Percentiles rank a stretch among this genome's conserved stretches.
Conservation (phyloP, 116 monocot species). For the Trichopus zeylanicus region DNA sequence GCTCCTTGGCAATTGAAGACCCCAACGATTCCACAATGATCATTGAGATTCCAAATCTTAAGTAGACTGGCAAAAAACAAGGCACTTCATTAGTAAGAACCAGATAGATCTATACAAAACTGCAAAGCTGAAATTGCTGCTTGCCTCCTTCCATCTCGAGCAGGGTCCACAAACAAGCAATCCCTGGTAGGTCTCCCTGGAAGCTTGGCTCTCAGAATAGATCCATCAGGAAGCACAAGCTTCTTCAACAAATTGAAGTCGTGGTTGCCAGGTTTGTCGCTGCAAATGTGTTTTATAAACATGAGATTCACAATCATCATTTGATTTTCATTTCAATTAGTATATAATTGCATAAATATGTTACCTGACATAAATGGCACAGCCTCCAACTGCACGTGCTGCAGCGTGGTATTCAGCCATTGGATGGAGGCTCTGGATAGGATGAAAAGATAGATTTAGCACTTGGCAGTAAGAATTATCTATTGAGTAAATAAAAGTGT, state of each 20-base stretch:
- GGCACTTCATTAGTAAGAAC: background rate
- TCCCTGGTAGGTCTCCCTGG: constrained; percentile 70
- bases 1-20: constrained; percentile 80
- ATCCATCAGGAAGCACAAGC: constrained; percentile 72
- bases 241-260: constrained; percentile 61
- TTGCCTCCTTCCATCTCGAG: constrained; percentile 57
- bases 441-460: background rate
- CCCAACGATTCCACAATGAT: constrained; percentile 49
- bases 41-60: constrained; percentile 77
- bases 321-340: background rate
- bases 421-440: constrained; percentile 49
- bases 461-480: background rate
- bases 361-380: constrained; percentile 78
- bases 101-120: background rate
- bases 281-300: constrained; percentile 12
- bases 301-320: background rate
- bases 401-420: constrained; percentile 78
- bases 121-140: background rate
- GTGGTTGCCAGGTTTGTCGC: constrained; percentile 63
- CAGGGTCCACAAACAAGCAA: constrained; percentile 66
- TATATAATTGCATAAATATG: background rate
- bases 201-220: constrained; percentile 64
- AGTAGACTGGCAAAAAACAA: constrained; percentile 25
- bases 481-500: background rate
- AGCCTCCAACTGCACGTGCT: constrained; percentile 65